Evolutionary conservation across 2,329 filamentous ascomycete species (phyloP).

Genomic region (Scedosporium boydii): DNA sequence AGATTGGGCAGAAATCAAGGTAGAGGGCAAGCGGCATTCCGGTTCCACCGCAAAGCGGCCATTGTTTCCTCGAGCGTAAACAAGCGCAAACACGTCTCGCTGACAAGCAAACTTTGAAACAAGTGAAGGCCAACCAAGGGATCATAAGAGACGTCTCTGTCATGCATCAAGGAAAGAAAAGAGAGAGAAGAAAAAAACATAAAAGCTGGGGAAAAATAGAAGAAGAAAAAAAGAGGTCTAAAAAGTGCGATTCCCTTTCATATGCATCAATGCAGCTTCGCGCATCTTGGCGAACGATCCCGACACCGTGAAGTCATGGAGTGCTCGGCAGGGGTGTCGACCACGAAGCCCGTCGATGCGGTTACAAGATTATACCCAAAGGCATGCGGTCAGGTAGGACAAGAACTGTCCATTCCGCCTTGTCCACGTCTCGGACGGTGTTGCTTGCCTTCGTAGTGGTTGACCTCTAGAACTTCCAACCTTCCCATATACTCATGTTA

Average conservation of each 20-base stretch:
- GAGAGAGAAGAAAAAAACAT: not conserved
- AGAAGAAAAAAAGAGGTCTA: conserved; percentile 29
- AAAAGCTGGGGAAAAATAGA: conserved; percentile 1
- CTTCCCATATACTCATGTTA: conserved; percentile 1
- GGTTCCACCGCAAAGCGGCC: no score
- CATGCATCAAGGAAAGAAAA: conserved; percentile 28
- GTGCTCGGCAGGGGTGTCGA: not conserved
- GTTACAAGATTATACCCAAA: conserved; percentile 4
- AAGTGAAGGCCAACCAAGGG: not conserved
- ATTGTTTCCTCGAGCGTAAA: no score
- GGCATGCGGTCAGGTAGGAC: not conserved
- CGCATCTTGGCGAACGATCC: conserved; percentile 10
- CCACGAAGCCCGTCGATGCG: conserved; percentile 1
- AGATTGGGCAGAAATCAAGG: no score
- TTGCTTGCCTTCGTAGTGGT: not conserved
- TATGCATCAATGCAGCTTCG: conserved; percentile 23
- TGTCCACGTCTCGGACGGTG: not conserved
- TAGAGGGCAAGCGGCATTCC: no score
- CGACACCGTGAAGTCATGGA: conserved; percentile 1
- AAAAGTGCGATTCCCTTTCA: conserved; percentile 27
- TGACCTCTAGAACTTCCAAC: conserved; percentile 4
- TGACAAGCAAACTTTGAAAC: not conserved
- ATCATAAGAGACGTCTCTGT: conserved; percentile 31
- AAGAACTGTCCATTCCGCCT: not conserved
- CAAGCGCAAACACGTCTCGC: not conserved